Conservation (phyloP, 2,329 filamentous ascomycete species). For the Pseudocercospora fuligena region DNA sequence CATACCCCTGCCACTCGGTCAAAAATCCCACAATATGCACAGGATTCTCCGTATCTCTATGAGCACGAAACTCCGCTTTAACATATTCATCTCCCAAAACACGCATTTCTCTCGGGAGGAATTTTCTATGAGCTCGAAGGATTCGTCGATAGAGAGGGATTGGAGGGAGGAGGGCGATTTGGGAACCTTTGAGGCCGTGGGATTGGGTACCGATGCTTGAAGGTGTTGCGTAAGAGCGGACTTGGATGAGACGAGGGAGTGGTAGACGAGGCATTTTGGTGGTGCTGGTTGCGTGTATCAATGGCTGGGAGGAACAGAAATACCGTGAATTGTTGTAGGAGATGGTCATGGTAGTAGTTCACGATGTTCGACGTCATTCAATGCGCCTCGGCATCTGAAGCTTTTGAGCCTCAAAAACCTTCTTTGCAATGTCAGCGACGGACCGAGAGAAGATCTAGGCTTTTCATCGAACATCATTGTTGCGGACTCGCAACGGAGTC, state of each 20-base stretch:
- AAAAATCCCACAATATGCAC: constrained; percentile 94
- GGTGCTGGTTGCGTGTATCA: not conserved
- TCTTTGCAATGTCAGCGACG: not conserved
- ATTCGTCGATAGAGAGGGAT: constrained; percentile 88
- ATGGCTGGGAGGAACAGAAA: not conserved
- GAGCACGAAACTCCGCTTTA: constrained; percentile 88
- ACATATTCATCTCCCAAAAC: constrained; percentile 90
- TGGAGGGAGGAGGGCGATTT: constrained; percentile 78
- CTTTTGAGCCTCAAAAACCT: constrained; percentile 5
- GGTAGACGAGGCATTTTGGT: constrained; percentile 30
- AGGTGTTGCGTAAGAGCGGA: constrained; percentile 40
- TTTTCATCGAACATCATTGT: not conserved
- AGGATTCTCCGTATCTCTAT: constrained; percentile 84
- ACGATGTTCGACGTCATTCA: constrained; percentile 20
- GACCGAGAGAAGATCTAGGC: not conserved
- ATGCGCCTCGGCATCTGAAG: constrained; percentile 15
- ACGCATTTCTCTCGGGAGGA: constrained; percentile 74
- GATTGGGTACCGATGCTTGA: constrained; percentile 40
- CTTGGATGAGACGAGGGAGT: not conserved
- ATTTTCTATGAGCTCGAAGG: constrained; percentile 81
- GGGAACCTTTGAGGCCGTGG: constrained; percentile 44
- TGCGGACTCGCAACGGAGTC: not conserved
- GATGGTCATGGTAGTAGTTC: constrained; percentile 9
- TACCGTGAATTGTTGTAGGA: not conserved
- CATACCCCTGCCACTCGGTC: constrained; percentile 97